These are phyloP conservation scores for Podaxis rugospora DNA, from an alignment of 768 basidiomycete species.

Conservation along the genomic window DNA sequence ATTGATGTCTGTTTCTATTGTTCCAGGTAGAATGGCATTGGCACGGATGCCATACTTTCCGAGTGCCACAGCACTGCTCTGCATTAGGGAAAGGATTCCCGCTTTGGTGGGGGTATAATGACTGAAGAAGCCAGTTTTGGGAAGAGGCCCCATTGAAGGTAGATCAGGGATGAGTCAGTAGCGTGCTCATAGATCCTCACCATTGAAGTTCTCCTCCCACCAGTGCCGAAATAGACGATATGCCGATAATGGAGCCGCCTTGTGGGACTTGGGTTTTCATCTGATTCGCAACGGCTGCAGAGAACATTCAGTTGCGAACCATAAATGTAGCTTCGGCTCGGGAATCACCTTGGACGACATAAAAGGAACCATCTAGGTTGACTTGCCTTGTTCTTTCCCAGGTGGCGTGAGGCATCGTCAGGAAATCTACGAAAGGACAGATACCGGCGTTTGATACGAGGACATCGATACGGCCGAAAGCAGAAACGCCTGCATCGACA, in stretches of 20 bases:
- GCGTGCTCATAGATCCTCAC: constrained; percentile 23
- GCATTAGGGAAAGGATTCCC: constrained; percentile 74
- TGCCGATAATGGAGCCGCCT: constrained; percentile 71
- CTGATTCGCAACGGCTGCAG: constrained; percentile 61
- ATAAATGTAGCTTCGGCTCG: not conserved
- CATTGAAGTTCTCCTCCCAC: constrained; percentile 74
- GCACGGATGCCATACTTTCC: constrained; percentile 75
- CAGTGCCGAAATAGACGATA: constrained; percentile 76
- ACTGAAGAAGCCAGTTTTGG: constrained; percentile 22
- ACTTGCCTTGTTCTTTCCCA: constrained; percentile 67
- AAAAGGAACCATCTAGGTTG: constrained; percentile 76
- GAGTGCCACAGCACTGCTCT: constrained; percentile 71
- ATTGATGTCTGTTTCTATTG: constrained; percentile 76
- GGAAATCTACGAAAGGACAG: constrained; percentile 73
- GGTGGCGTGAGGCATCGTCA: constrained; percentile 58
- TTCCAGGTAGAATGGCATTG: constrained; percentile 70
- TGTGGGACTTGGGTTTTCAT: constrained; percentile 67
- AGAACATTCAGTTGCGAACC: not conserved
- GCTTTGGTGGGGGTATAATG: constrained; percentile 84
- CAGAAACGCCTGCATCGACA: constrained; percentile 51
- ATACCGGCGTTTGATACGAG: constrained; percentile 53
- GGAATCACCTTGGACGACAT: constrained; percentile 52
- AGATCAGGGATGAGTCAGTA: not conserved
- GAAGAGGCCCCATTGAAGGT: not conserved
- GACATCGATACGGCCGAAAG: constrained; percentile 61